phyloP scores from a whole-genome alignment of 208 protist species.

The Wallacemonas sp. region DNA sequence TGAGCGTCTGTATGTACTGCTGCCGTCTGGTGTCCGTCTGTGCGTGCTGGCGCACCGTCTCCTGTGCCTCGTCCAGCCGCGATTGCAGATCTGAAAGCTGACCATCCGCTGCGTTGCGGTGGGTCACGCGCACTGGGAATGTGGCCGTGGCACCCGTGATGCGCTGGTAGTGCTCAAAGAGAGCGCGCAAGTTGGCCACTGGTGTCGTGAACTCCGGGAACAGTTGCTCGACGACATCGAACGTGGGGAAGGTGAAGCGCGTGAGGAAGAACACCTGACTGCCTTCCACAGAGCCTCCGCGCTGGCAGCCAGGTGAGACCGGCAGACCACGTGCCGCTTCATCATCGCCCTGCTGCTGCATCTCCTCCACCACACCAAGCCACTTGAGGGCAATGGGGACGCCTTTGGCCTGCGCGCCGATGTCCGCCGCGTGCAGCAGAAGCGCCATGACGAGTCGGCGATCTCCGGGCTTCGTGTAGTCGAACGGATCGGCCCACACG shows the following conservation, averaged over 20 bases:
- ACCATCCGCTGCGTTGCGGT: neutral
- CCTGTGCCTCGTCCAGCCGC: constrained; percentile 7
- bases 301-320: constrained; percentile 44
- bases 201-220: constrained; percentile 54
- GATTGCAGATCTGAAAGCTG: neutral
- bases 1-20: constrained; percentile 18
- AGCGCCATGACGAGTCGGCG: constrained; percentile 57
- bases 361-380: constrained; percentile 78
- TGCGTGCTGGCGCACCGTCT: neutral
- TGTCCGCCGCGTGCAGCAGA: constrained; percentile 79
- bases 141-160: constrained; percentile 19
- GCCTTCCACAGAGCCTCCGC: constrained; percentile 23
- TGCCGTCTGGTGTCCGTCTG: neutral
- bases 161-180: constrained; percentile 52
- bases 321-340: constrained; percentile 49
- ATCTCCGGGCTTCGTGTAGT: constrained; percentile 40
- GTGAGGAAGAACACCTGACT: constrained; percentile 79
- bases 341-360: constrained; percentile 74
- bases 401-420: constrained; percentile 63
- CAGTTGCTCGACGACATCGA: constrained; percentile 63
- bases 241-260: constrained; percentile 69
- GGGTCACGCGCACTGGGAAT: constrained; percentile 23
- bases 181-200: constrained; percentile 41
- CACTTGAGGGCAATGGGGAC: constrained; percentile 63
- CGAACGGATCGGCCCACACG: constrained; percentile 15